Conservation (phyloP, 2,329 filamentous ascomycete genomes). For the Phialophora verrucosa region DNA sequence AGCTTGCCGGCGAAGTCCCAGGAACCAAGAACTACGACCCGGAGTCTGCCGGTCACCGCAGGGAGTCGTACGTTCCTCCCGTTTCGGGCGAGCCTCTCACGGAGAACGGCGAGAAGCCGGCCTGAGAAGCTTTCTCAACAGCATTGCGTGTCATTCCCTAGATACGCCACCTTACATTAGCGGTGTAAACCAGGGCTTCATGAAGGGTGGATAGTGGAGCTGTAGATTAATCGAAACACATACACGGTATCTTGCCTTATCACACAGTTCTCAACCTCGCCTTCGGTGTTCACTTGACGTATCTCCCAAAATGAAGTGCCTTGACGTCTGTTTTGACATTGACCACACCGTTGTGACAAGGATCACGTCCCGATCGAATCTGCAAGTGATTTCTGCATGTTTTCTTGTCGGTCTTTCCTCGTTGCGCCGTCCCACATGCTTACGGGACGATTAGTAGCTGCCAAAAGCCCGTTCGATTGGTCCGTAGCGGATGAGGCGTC, state of each 20-base stretch:
- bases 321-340: slow-evolving; percentile 7
- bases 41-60: slow-evolving; percentile 37
- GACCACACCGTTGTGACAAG: neutral
- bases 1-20: slow-evolving; percentile 69
- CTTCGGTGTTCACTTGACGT: neutral
- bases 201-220: slow-evolving; percentile 5
- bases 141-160: slow-evolving; percentile 6
- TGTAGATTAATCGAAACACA: slow-evolving; percentile 17
- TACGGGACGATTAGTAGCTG: slow-evolving; percentile 9
- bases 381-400: neutral
- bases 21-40: slow-evolving; percentile 59
- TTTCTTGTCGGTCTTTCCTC: neutral
- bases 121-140: neutral
- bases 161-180: neutral
- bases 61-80: slow-evolving; percentile 28
- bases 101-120: slow-evolving; percentile 18
- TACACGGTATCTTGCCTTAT: neutral
- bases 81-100: slow-evolving; percentile 40
- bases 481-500: neutral
- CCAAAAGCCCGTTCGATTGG: neutral
- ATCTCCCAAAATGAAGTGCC: neutral
- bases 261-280: neutral
- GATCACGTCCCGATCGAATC: neutral
- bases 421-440: slow-evolving; percentile 2
- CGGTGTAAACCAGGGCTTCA: slow-evolving; percentile 4